Evolutionary conservation across 2,329 filamentous ascomycete genomes (phyloP).

Genomic region (Ilyonectria destructans): DNA sequence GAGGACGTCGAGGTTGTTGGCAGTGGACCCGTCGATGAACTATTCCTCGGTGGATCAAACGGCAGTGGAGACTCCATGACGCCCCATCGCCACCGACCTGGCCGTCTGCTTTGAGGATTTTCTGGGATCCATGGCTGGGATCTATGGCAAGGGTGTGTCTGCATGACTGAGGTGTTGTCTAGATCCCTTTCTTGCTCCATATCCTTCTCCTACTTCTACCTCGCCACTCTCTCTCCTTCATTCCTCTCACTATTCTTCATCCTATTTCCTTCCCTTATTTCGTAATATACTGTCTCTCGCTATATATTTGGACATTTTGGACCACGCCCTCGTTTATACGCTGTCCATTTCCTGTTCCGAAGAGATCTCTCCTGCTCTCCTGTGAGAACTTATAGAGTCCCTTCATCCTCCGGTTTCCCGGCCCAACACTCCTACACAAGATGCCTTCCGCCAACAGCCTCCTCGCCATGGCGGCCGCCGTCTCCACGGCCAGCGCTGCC

Average conservation of each 20-base stretch:
- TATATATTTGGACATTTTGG: slow-evolving; percentile 11
- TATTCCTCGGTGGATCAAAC: slow-evolving; percentile 17
- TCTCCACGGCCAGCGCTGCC: slow-evolving; percentile 56
- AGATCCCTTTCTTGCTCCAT: slow-evolving; percentile 20
- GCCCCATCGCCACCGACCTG: slow-evolving; percentile 29
- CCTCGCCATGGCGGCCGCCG: slow-evolving; percentile 54
- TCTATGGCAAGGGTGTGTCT: slow-evolving; percentile 36
- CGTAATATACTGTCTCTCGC: slow-evolving; percentile 15
- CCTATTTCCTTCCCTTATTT: slow-evolving; percentile 3
- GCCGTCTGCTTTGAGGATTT: not conserved
- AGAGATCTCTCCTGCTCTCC: not conserved
- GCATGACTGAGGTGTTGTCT: slow-evolving; percentile 38
- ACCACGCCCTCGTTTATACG: slow-evolving; percentile 39
- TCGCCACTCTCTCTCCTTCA: slow-evolving; percentile 24
- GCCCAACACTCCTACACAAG: slow-evolving; percentile 20
- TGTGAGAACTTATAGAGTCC: not conserved
- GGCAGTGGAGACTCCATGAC: slow-evolving; percentile 31
- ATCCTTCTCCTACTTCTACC: slow-evolving; percentile 13
- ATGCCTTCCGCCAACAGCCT: slow-evolving; percentile 55
- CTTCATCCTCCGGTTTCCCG: slow-evolving; percentile 23
- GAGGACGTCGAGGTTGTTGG: slow-evolving; percentile 14
- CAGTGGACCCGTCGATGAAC: slow-evolving; percentile 32
- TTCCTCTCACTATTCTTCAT: slow-evolving; percentile 9
- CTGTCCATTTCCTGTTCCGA: slow-evolving; percentile 4
- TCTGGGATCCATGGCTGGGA: slow-evolving; percentile 15